Evolutionary conservation across 306 rosid genomes (phyloP), one percentile per base, ranked within the genome.

Genomic region (Dalbergia cochinchinensis): DNA sequence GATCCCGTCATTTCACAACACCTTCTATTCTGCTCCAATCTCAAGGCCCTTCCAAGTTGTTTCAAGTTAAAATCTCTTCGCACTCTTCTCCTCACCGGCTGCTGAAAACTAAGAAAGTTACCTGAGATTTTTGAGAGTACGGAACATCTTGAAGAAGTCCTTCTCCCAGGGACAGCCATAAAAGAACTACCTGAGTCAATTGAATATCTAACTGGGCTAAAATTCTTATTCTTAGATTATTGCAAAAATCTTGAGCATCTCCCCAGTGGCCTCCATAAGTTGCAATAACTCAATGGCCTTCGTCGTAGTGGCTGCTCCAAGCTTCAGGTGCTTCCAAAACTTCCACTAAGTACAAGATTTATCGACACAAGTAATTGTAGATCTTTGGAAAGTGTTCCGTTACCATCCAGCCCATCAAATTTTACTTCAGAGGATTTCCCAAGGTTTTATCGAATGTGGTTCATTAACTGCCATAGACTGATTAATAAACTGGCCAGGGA

Each of bases 161-260:
- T 63, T 77, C 65, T 77, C 8, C 55, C 51, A 34, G 66, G 73
- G 48, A 77, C 74, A 50, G 18, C 73, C 8, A 77, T 77, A 34
- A 51, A 77, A 37, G 57, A 57, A 54, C 57, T 65, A 7, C 74
- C 73, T 22, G 33, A 44, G 14, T 44, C 78, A n/a, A 60, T 60
- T 42, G 78, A 60, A 60, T 2, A 44, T 60, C 33, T 60, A 11
- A 26, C 31, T 60, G 69, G 59, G 34, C 59, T 60, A 31, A 60
- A 74, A 11, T 6, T 2, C 11, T 26, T 74, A 16, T 0, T 60
- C 59, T 74, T 74, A 16, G 70, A 60, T 26, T 60, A 15, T 5
- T 74, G 69, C 55, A 44, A 74, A 45, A 74, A 22, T 22, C 69
- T 74, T 60, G 69, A 74, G 70, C 69, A 74, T 45, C 59, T 74